Base-by-base conservation (phyloP, 176 grass and related monocot species). In the Lolium perenne region DNA sequence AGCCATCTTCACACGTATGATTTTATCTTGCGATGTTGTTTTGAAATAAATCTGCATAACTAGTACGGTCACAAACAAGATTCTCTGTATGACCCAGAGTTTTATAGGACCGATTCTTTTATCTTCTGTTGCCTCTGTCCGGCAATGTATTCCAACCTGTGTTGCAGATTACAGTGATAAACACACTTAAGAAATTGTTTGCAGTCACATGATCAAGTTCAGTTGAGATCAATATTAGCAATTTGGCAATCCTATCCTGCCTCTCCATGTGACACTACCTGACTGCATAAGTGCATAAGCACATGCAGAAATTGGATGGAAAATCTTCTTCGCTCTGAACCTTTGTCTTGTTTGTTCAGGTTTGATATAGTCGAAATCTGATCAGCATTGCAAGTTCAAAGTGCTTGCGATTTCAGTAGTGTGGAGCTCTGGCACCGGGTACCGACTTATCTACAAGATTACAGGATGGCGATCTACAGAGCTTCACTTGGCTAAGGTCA, bases 51-150 rank as follows among this genome's bases (percentile, higher is more conserved):
- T 20, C 10, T 11, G 26, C 74, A 69, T 71, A 9, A 65, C 46
- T 47, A 13, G 2, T 79, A 58, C 32, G 0, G 1, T 49, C 29
- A 54, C 11, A 71, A 63, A 63, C 65, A 77, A 66, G 47, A 22
- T 71, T 71, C 5, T 22, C 5, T 22, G 18, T 72, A 77, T 56
- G 16, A 38, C 50, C 32, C 2, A 21, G 2, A 7, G 1, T 55
- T 85, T 65, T 66, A 29, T 12, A 77, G 1, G 82, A 64, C 50
- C 26, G 1, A 43, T 56, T 85, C 18, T 45, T 46, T 25, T 77
- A 10, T 78, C 61, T 53, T 69, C 40, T 45, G 1, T 14, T 57
- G 13, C 4, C 40, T 67, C 47, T 56, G n/a, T n/a, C 62, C 0
- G 2, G 35, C 35, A n/a, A 40, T 49, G 51, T 20, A 6, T 22